Evolutionary conservation across 2,329 filamentous ascomycete species (phyloP).

Genomic region (Botrytis fabae): DNA sequence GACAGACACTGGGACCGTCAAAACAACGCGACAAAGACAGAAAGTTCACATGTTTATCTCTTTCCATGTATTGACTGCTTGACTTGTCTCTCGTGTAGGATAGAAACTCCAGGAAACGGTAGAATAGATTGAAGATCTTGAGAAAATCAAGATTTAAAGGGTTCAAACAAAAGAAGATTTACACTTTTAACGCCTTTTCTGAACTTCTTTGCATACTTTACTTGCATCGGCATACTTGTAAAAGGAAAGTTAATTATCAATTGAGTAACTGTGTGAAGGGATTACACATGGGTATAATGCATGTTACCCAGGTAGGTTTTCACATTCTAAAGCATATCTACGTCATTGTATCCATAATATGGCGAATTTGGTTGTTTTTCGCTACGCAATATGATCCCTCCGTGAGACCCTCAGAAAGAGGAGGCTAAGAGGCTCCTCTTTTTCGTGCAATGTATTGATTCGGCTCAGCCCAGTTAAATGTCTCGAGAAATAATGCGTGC

Average conservation of each 20-base stretch:
- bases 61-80: background rate
- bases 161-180: background rate
- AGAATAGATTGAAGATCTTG: background rate
- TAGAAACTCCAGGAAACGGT: background rate
- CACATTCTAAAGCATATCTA: background rate
- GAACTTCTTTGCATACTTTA: constrained; percentile 6
- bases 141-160: constrained; percentile 4
- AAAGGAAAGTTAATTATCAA: background rate
- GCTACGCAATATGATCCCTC: constrained; percentile 16
- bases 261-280: background rate
- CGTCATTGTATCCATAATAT: constrained; percentile 20
- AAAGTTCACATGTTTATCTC: constrained; percentile 3
- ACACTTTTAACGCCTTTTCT: background rate
- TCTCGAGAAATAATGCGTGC: background rate
- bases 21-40: background rate
- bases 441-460: background rate
- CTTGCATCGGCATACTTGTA: background rate
- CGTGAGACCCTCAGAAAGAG: constrained; percentile 1
- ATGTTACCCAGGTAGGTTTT: background rate
- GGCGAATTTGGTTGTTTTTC: constrained; percentile 11
- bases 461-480: constrained; percentile 10
- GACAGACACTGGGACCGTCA: background rate
- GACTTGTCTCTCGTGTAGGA: background rate
- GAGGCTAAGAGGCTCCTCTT: background rate
- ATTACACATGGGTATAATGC: constrained; percentile 1